Base-by-base conservation (phyloP, 305 asterid genomes). In the Vinca major region DNA sequence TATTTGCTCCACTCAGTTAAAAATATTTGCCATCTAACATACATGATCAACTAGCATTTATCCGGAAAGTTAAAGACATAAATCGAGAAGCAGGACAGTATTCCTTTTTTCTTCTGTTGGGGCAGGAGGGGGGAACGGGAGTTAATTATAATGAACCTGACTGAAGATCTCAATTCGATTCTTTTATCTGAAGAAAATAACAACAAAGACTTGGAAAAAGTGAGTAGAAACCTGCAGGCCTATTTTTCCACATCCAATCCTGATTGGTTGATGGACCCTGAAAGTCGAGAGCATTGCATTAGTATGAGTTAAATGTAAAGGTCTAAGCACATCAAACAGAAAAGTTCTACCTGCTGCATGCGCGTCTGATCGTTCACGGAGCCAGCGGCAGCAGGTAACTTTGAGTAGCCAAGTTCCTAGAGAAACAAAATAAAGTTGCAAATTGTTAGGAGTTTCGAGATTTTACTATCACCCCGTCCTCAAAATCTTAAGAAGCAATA, bases 221-320 rank as follows among this genome's bases (percentile, higher is more conserved):
- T 1, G 14, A n/a, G 53, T 2, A 26, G 37, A 6, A 52, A 72
- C 84, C 84, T 77, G 80, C 64, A 66, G 81, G 80, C 73, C 74
- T 76, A 70, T 66, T 81, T 75, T 81, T 76, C 81, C 83, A 79
- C 81, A 71, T 76, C 86, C 97, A 89, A 62, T 88, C 95, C 76
- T 85, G 90, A 58, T 88, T 66, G 7, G 83, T 82, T 77, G 77
- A 86, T 19, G 70, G 71, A 12, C 82, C 81, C 91, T 79, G 76
- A 19, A 41, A 74, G 69, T 75, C 37, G 71, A 37, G 26, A 53
- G 63, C 52, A 73, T 56, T 68, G 54, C 62, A 48, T 51, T 33
- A 52, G 71, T 21, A 49, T 4, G 45, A 13, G 19, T 36, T 6
- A 51, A 1, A 13, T 6, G 3, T 43, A 4, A 17, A 57, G 14